A percentile compares a stretch with the other conserved stretches of the same genome.
Evolutionary conservation across 371 early-diverging fungal genomes (phyloP).

Genomic region (Mucor plumbeus): DNA sequence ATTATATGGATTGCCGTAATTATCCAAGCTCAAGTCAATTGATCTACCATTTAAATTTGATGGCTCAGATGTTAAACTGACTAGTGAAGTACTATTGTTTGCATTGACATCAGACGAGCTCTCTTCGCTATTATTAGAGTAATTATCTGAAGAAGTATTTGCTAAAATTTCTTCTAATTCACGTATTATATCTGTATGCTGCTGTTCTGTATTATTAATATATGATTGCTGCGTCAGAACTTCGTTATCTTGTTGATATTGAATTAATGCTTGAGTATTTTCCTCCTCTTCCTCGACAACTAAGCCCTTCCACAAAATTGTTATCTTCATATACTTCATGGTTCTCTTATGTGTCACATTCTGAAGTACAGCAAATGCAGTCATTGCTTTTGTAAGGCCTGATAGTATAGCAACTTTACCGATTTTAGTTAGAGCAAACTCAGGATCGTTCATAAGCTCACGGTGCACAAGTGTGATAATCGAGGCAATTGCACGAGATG

Average conservation of each 20-base stretch:
- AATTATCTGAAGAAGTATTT: neutral
- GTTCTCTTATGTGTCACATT: conserved; percentile 73
- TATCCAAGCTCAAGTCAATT: conserved; percentile 9
- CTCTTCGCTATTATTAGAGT: neutral
- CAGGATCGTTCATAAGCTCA: conserved; percentile 77
- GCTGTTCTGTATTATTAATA: neutral
- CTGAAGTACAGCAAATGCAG: conserved; percentile 86
- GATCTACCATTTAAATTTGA: conserved; percentile 9
- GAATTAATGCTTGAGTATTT: conserved; percentile 32
- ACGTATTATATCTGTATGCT: conserved; percentile 38
- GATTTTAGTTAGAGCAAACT: conserved; percentile 63
- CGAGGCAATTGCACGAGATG: conserved; percentile 85
- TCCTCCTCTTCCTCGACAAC: conserved; percentile 53
- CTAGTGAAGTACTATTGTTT: conserved; percentile 4
- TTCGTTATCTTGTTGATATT: conserved; percentile 10
- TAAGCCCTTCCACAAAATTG: conserved; percentile 59
- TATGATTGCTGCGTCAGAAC: neutral
- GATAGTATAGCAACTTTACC: conserved; percentile 77
- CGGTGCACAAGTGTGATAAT: conserved; percentile 77
- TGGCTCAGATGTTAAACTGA: conserved; percentile 9
- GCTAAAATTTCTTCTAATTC: conserved; percentile 45
- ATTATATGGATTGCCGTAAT: conserved; percentile 28
- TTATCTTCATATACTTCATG: conserved; percentile 52
- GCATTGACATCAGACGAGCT: neutral
- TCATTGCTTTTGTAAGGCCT: conserved; percentile 79